Evolutionary conservation across 1,284 basidiomycete genomes (phyloP).

Genomic region (Bjerkandera adusta): DNA sequence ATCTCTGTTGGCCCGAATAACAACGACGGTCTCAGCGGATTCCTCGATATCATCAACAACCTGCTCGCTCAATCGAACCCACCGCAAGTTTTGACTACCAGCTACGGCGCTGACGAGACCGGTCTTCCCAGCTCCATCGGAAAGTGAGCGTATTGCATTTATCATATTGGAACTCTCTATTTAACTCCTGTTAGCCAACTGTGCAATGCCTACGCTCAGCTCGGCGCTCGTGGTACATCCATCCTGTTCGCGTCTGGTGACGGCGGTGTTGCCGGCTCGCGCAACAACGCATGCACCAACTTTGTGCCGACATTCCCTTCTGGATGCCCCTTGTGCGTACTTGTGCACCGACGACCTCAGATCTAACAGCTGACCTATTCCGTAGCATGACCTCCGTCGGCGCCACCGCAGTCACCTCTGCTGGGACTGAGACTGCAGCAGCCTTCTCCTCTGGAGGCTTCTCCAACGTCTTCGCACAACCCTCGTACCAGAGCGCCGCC

Average conservation of each 20-base stretch:
- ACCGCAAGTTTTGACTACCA: slow-evolving; percentile 53
- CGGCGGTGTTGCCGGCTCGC: slow-evolving; percentile 59
- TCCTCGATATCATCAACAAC: slow-evolving; percentile 23
- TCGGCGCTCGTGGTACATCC: slow-evolving; percentile 59
- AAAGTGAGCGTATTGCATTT: slow-evolving; percentile 42
- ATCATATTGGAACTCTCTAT: background rate
- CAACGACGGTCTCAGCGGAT: slow-evolving; percentile 22
- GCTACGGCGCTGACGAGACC: slow-evolving; percentile 26
- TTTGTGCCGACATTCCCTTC: slow-evolving; percentile 75
- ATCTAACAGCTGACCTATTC: slow-evolving; percentile 10
- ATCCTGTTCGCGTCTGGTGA: slow-evolving; percentile 70
- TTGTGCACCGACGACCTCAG: slow-evolving; percentile 18
- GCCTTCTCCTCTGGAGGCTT: slow-evolving; percentile 37
- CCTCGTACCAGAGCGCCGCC: slow-evolving; percentile 38
- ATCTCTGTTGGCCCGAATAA: slow-evolving; percentile 43
- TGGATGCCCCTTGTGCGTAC: slow-evolving; percentile 52
- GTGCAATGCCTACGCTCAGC: slow-evolving; percentile 60
- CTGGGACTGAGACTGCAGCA: slow-evolving; percentile 43
- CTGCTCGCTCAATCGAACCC: slow-evolving; percentile 34
- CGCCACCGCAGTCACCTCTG: slow-evolving; percentile 41
- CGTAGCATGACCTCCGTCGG: slow-evolving; percentile 65
- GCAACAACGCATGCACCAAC: slow-evolving; percentile 41
- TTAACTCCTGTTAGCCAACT: slow-evolving; percentile 25
- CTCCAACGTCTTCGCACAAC: slow-evolving; percentile 42
- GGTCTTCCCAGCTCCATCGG: slow-evolving; percentile 40